Evolutionary conservation across 202 grass and related monocot genomes (phyloP).

Genomic region (Alloteropsis angusta): DNA sequence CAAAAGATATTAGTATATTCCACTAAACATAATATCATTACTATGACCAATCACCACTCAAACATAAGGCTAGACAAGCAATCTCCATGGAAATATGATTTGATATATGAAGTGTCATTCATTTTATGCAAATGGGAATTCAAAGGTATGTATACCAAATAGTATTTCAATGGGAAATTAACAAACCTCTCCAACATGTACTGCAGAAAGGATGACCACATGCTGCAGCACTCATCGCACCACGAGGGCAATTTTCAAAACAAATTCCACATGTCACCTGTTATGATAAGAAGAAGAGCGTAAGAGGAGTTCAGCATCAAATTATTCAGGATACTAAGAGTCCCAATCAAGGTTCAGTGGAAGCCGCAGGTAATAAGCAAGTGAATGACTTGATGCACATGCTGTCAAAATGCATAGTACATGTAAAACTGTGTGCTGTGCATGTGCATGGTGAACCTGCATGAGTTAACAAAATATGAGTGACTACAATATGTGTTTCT

Average conservation of each 20-base stretch:
- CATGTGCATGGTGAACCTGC: not conserved
- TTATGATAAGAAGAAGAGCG: slow-evolving; percentile 19
- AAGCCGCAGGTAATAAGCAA: not conserved
- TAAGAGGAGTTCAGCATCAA: slow-evolving; percentile 3
- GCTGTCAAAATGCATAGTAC: not conserved
- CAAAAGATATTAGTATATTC: not conserved
- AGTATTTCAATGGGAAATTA: slow-evolving; percentile 7
- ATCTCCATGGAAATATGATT: not conserved
- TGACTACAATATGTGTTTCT: not conserved
- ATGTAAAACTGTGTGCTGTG: not conserved
- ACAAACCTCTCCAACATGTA: slow-evolving; percentile 88
- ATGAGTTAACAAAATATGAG: not conserved
- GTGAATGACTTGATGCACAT: not conserved
- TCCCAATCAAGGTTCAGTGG: not conserved
- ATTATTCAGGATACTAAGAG: not conserved
- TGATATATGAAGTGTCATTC: not conserved
- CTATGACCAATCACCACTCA: not conserved
- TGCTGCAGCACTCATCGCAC: slow-evolving; percentile 58
- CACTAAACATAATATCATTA: not conserved
- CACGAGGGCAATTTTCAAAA: slow-evolving; percentile 72
- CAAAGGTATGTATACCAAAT: not conserved
- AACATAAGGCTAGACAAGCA: not conserved
- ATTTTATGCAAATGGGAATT: not conserved
- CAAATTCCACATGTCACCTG: slow-evolving; percentile 98
- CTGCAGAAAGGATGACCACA: slow-evolving; percentile 94